Evolutionary conservation across 768 basidiomycete genomes (phyloP), one percentile per base, ranked within the genome.

Genomic region (Piloderma croceum): DNA sequence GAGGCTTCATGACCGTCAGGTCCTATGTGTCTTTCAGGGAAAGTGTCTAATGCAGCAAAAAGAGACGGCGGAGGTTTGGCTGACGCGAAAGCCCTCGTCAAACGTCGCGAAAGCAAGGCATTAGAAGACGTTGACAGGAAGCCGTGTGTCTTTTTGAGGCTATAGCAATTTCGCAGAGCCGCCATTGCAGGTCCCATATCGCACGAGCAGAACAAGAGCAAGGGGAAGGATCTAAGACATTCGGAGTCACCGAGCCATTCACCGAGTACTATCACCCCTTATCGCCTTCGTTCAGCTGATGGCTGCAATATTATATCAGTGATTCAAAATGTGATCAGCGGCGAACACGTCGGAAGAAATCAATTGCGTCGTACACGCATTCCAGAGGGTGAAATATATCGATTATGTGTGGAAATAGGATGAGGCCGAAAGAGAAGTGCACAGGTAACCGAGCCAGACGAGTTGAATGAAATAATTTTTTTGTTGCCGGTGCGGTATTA

Each of bases 21-120:
- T 11, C 94, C 96, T 51, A 98, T 81, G 62, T 99, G 94, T 23
- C 94, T 80, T 51, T 88, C 80, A 33, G 81, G 61, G 66, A 98
- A 97, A 24, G 82, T 85, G 66, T 99, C 94, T 48, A 96, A 71
- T 2, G 92, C 79, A 10, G 81, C 74, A 59, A 94, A 90, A 48
- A 93, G 70, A 22, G 81, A 77, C 1, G 69, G 49, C 9, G 77
- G 73, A 18, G 72, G 62, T 56, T 74, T 79, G 40, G 78, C 69
- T 10, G 81, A 81, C 20, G 83, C 82, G 42, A 85, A 67, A 37
- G 68, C 65, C 20, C 71, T 64, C 29, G 39, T 20, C n/a, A 24
- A 53, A 41, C 40, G 49, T 36, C 40, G 46, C 36, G 42, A 53
- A 37, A 44, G 45, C 39, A 21, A 47, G 36, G 25, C 36, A 50